phyloP scores from a whole-genome alignment of 73 alveolate genomes.

The Blepharisma japonicum region DNA sequence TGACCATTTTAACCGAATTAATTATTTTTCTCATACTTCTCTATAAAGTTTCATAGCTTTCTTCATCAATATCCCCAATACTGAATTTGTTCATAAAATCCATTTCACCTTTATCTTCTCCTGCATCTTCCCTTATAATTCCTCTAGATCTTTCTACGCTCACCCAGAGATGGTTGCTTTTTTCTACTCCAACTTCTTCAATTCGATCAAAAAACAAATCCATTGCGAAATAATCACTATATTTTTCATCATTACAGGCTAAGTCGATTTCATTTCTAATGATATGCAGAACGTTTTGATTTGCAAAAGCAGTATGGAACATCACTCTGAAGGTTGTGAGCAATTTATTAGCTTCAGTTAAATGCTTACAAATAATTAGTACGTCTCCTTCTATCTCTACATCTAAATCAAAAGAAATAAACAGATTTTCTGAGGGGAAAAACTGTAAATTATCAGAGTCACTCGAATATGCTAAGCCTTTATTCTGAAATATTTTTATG shows the following conservation, averaged over 20 bases:
- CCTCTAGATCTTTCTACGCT: too few species aligned
- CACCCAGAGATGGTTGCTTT: too few species aligned
- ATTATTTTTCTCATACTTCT: too few species aligned
- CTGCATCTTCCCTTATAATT: too few species aligned
- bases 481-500: background rate
- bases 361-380: constrained; percentile 5
- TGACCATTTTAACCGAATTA: too few species aligned
- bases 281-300: background rate
- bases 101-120: too few species aligned
- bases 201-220: too few species aligned
- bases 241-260: background rate
- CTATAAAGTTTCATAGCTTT: too few species aligned
- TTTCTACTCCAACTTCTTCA: too few species aligned
- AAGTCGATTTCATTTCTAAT: background rate
- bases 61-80: too few species aligned
- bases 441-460: background rate
- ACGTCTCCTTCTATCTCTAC: constrained; percentile 16
- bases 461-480: background rate
- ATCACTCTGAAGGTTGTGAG: constrained; percentile 11
- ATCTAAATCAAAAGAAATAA: constrained; percentile 13
- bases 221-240: too few species aligned
- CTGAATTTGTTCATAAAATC: too few species aligned
- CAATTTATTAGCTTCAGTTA: background rate
- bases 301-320: constrained; percentile 17
- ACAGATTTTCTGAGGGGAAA: background rate